These are phyloP conservation scores for Chaetomiaceae sp. DNA, from an alignment of 2,329 filamentous ascomycete genomes.

Conservation along the genomic window DNA sequence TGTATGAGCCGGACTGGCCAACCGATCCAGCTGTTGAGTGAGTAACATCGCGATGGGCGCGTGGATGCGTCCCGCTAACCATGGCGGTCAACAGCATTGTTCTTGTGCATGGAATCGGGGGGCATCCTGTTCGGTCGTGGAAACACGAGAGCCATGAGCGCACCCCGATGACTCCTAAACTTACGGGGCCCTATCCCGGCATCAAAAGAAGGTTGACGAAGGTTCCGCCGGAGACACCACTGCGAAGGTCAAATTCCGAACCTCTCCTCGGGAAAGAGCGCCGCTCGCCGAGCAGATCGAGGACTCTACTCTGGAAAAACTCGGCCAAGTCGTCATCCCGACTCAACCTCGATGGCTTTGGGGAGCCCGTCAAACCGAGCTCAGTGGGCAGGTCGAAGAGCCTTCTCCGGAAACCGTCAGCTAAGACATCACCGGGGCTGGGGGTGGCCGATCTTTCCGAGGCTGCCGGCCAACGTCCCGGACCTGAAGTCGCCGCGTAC, in stretches of 20 bases:
- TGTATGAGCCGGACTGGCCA: constrained; percentile 32
- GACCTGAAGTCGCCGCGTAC: constrained; percentile 23
- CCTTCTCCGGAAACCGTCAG: constrained; percentile 26
- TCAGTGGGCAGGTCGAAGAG: constrained; percentile 11
- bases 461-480: constrained; percentile 5
- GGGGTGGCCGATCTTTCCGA: constrained; percentile 18
- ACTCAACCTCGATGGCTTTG: constrained; percentile 18
- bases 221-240: constrained; percentile 7
- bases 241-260: constrained; percentile 25
- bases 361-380: constrained; percentile 3
- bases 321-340: constrained; percentile 27
- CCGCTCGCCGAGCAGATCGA: constrained; percentile 8
- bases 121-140: constrained; percentile 33
- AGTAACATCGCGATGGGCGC: constrained; percentile 9
- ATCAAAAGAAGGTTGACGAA: constrained; percentile 19
- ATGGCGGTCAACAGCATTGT: constrained; percentile 27
- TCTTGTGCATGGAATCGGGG: constrained; percentile 32
- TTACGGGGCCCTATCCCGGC: constrained; percentile 9
- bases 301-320: constrained; percentile 25
- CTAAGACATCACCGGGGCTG: constrained; percentile 24
- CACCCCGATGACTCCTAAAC: constrained; percentile 15
- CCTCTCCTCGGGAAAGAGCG: constrained; percentile 18
- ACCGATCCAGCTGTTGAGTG: constrained; percentile 31
- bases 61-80: constrained; percentile 1
- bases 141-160: constrained; percentile 15